Conservation (phyloP, 495 filamentous ascomycete genomes). For the Neurospora sp. region DNA sequence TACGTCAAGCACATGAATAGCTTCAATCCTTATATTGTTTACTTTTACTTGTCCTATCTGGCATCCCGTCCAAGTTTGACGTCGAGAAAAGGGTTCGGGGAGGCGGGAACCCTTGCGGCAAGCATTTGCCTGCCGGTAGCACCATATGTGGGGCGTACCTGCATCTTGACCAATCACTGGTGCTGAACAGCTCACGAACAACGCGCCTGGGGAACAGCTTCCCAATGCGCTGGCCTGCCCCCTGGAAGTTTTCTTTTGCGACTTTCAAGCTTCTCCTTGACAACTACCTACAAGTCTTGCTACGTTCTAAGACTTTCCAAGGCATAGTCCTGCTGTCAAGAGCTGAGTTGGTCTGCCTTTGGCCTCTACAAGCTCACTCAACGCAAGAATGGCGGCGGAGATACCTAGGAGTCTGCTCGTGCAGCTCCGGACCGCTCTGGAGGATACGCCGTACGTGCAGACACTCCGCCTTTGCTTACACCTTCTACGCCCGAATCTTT, state of each 20-base stretch:
- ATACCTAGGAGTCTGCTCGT: conserved; percentile 4
- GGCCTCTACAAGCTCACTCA: not conserved
- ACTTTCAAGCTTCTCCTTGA: not conserved
- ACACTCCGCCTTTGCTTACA: not conserved
- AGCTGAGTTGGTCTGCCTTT: not conserved
- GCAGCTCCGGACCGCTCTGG: conserved; percentile 11
- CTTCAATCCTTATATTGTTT: not conserved
- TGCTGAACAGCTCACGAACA: not conserved
- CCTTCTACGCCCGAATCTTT: not conserved
- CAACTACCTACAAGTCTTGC: not conserved
- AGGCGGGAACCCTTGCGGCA: not conserved
- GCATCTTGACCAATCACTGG: not conserved
- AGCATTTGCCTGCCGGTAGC: not conserved
- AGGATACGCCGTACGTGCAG: conserved; percentile 4
- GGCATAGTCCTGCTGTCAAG: not conserved
- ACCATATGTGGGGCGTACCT: not conserved
- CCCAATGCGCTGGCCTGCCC: not conserved
- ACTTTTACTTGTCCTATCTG: not conserved
- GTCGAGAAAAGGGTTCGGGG: not conserved
- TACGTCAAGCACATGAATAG: not conserved
- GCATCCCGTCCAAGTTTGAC: not conserved
- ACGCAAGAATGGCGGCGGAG: conserved; percentile 8
- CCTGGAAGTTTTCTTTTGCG: not conserved
- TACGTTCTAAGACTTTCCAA: not conserved
- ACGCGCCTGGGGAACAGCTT: not conserved